Evolutionary conservation across 2,329 filamentous ascomycete genomes (phyloP), one percentile per base, ranked within the genome.

Genomic region (Aspergillus sp.): DNA sequence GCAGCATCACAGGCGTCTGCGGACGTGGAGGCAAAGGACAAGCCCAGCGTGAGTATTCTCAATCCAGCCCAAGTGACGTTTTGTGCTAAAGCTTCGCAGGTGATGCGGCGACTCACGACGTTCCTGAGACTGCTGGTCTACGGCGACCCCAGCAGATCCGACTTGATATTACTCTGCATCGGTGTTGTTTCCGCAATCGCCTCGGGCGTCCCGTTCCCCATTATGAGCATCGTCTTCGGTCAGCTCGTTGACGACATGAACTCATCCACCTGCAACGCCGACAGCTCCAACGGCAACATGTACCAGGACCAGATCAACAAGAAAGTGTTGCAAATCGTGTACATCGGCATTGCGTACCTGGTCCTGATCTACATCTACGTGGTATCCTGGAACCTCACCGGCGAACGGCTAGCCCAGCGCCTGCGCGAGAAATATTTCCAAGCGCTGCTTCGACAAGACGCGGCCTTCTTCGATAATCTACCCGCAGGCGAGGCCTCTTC

Each of bases 271-370:
- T 69, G 67, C 51, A 30, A 45, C 10, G 20, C 41, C 41, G 19
- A 13, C 11, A 10, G 41, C 14, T 17, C 30, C 22, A 38, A 38
- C 24, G 45, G 26, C 45, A 14, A 20, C 19, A 11, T 19, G 11
- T 47, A 47, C 30, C 47, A 51, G 48, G 41, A 32, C 30, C 32
- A 32, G 19, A 53, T 57, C 45, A 49, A 53, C 19, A 35, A 44
- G 13, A 55, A 55, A 22, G 44, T 58, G n/a, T 48, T 58, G 10
- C 35, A 45, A n/a, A 47, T 88, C 17, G 78, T 86, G 17, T 86
- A 85, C 65, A 79, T 89, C 38, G 81, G 81, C 24, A 81, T 86
- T 47, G 84, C 78, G 42, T 80, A 81, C 53, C 84, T 88, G 59
- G 75, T 76, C 44, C 73, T 82, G 57, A 85, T 88, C 56, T 89